phyloP scores from a whole-genome alignment of 805 yeast genomes.

The Brettanomyces bruxellensis region DNA sequence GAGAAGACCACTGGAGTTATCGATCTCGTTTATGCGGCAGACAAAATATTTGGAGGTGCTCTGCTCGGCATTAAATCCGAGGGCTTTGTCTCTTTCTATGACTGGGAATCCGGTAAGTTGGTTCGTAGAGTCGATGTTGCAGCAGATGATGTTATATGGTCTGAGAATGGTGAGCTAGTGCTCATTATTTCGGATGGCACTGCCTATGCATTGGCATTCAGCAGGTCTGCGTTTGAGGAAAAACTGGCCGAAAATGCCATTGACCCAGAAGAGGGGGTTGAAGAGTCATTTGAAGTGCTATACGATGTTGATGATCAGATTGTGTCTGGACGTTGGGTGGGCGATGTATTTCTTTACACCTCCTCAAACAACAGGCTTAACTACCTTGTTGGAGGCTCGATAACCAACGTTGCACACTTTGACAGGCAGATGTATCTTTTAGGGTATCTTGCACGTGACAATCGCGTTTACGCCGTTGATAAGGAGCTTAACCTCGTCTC shows the following conservation, averaged over 20 bases:
- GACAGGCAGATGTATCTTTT: slow-evolving; percentile 79
- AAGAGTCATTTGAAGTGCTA: slow-evolving; percentile 74
- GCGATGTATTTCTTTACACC: slow-evolving; percentile 92
- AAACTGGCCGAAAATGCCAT: slow-evolving; percentile 49
- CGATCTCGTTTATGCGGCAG: slow-evolving; percentile 63
- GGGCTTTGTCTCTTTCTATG: slow-evolving; percentile 81
- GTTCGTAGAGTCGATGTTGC: slow-evolving; percentile 89
- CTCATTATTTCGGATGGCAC: slow-evolving; percentile 63
- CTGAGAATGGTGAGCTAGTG: slow-evolving; percentile 85
- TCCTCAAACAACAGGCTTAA: slow-evolving; percentile 81
- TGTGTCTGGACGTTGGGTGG: slow-evolving; percentile 91
- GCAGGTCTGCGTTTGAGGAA: slow-evolving; percentile 55
- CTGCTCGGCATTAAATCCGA: slow-evolving; percentile 76
- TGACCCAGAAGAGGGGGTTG: slow-evolving; percentile 83
- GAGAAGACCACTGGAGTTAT: slow-evolving; percentile 57
- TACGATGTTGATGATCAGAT: slow-evolving; percentile 75
- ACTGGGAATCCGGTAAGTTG: slow-evolving; percentile 82
- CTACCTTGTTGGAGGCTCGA: slow-evolving; percentile 90
- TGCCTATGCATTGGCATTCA: slow-evolving; percentile 70
- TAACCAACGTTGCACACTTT: slow-evolving; percentile 86
- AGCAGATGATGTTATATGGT: slow-evolving; percentile 79
- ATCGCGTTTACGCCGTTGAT: slow-evolving; percentile 83
- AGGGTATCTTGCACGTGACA: slow-evolving; percentile 87
- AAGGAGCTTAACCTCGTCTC: slow-evolving; percentile 78
- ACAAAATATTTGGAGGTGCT: slow-evolving; percentile 82